These are phyloP conservation scores for Termitomyces sp. DNA, from an alignment of 768 basidiomycete genomes.

Conservation along the genomic window DNA sequence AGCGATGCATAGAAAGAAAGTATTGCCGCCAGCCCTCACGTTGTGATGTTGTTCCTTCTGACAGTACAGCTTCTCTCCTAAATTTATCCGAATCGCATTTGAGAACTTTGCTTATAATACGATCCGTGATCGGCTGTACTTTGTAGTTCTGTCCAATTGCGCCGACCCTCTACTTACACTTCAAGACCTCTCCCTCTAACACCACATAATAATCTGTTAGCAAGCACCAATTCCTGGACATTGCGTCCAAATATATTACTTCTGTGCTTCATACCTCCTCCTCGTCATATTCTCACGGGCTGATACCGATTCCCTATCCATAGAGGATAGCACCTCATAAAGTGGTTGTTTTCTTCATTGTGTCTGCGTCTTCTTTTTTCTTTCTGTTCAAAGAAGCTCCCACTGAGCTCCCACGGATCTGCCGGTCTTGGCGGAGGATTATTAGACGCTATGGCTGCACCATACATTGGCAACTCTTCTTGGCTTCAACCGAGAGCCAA, in stretches of 20 bases:
- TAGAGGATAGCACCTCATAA: not conserved
- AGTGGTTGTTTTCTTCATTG: not conserved
- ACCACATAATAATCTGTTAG: not conserved
- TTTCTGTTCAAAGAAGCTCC: constrained; percentile 3
- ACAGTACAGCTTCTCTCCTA: not conserved
- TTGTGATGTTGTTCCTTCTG: no score
- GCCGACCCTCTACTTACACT: not conserved
- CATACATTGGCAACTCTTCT: constrained; percentile 12
- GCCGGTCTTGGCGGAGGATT: constrained; percentile 15
- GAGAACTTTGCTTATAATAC: constrained; percentile 8
- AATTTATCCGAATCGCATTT: constrained; percentile 3
- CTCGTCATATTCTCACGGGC: not conserved
- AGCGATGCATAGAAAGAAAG: not conserved
- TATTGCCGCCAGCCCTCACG: not conserved
- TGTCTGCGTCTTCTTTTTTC: constrained; percentile 3
- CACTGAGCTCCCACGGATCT: not conserved
- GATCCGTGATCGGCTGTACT: constrained; percentile 10
- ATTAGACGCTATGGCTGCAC: constrained; percentile 8
- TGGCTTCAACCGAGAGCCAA: constrained; percentile 15
- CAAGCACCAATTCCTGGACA: not conserved
- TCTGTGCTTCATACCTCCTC: not conserved
- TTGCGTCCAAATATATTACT: not conserved
- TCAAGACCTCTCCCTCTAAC: not conserved
- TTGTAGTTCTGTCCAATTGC: not conserved
- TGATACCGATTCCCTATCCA: not conserved